Evolutionary conservation across 345 rosid genomes (phyloP).

Genomic region (Erysimum cheiranthoides): DNA sequence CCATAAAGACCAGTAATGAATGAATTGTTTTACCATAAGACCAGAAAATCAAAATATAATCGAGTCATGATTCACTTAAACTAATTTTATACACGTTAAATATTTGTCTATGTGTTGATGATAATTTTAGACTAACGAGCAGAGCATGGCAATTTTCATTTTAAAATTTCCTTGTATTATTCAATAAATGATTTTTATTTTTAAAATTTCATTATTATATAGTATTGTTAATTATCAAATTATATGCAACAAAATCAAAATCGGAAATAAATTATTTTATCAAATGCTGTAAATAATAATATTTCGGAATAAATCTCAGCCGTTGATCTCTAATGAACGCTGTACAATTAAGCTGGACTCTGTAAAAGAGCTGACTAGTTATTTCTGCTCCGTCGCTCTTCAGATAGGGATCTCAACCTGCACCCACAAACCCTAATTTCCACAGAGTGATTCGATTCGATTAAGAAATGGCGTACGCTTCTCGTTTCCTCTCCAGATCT

Average conservation of each 20-base stretch:
- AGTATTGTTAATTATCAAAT: no score
- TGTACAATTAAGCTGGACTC: not conserved
- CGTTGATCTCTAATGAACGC: slow-evolving; percentile 27
- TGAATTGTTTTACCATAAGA: not conserved
- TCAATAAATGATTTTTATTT: no score
- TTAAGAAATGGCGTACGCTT: slow-evolving; percentile 65
- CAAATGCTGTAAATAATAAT: not conserved
- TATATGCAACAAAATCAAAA: not conserved
- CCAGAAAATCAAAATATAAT: no score
- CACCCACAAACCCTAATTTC: slow-evolving; percentile 45
- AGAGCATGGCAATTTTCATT: no score
- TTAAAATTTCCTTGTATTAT: no score
- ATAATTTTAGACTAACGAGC: no score
- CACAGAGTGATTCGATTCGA: slow-evolving; percentile 13
- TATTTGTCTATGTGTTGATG: no score
- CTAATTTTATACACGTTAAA: no score
- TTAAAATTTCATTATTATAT: no score
- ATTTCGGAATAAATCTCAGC: slow-evolving; percentile 28
- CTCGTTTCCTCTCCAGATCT: slow-evolving; percentile 76
- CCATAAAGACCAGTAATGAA: not conserved
- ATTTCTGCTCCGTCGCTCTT: not conserved
- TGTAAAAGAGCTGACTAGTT: slow-evolving; percentile 12
- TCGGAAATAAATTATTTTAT: not conserved
- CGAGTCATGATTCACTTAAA: no score
- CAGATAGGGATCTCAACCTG: slow-evolving; percentile 47